Conservation (phyloP, 2,329 filamentous ascomycete genomes). For the Diatrype stigma region DNA sequence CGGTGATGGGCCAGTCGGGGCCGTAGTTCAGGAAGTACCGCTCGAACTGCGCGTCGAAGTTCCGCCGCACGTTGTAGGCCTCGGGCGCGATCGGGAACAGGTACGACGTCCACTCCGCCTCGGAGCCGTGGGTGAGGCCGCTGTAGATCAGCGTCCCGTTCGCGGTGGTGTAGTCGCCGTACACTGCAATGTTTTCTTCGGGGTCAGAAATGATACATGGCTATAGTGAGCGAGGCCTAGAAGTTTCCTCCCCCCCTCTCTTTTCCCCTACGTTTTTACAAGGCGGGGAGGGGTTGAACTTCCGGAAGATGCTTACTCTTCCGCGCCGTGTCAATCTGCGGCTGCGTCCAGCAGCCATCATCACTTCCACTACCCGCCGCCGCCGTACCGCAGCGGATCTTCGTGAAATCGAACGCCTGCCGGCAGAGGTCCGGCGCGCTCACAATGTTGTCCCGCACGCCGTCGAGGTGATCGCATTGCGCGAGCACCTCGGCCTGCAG, state of each 20-base stretch:
- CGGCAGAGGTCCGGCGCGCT: slow-evolving; percentile 34
- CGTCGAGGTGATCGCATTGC: slow-evolving; percentile 41
- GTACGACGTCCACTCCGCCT: slow-evolving; percentile 20
- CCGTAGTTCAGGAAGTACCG: slow-evolving; percentile 25
- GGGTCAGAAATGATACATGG: too few species aligned
- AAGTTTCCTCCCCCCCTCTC: too few species aligned
- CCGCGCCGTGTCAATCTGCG: slow-evolving; percentile 31
- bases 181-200: too few species aligned
- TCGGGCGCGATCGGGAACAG: slow-evolving; percentile 18
- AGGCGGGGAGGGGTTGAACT: too few species aligned
- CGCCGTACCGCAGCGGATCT: slow-evolving; percentile 28
- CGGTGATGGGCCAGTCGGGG: slow-evolving; percentile 17
- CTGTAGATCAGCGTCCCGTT: slow-evolving; percentile 24
- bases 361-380: slow-evolving; percentile 8
- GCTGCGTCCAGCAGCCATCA: slow-evolving; percentile 32
- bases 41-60: slow-evolving; percentile 25
- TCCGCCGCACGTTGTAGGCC: slow-evolving; percentile 17
- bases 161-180: slow-evolving; percentile 20
- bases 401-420: slow-evolving; percentile 23
- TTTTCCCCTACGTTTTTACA: too few species aligned
- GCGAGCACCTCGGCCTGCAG: slow-evolving; percentile 38
- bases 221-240: too few species aligned
- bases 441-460: slow-evolving; percentile 38
- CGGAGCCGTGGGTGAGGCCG: slow-evolving; percentile 42
- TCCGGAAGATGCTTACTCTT: too few species aligned